Base-by-base conservation (phyloP, 1,139 yeast species). In the Suhomyces guaymorum region DNA sequence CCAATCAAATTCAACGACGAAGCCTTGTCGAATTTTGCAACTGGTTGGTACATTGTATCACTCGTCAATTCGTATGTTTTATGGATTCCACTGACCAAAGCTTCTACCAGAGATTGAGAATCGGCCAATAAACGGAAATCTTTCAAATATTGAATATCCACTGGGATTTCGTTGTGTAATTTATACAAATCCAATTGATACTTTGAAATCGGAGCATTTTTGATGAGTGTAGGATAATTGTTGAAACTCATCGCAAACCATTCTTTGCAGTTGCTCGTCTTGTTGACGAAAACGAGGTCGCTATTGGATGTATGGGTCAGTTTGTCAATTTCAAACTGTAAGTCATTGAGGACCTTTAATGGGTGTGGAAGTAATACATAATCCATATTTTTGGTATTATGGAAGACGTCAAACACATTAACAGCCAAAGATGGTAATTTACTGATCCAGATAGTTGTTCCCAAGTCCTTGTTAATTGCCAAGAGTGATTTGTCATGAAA, bases 221-320 rank as follows among this genome's bases (percentile, higher is more conserved):
- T 79, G 14, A 90, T 89, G 33, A 89, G 59, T 0, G 94, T 80
- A 0, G 97, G 96, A 52, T 82, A 90, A 48, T 80, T 73, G 17
- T 60, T 57, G 45, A 81, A 85, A 19, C 95, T 84, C 75, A 90
- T 72, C 8, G 96, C 97, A 63, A 76, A 87, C 96, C 96, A 89
- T 32, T 86, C 82, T 21, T 57, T 47, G 4, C 80, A 79, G 35
- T 71, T 71, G 9, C 72, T 65, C 0, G 92, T 82, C 43, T 73
- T 69, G 43, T 83, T 87, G 15, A 89, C 66, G 53, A 78, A 88
- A 2, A 89, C 70, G 34, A 66, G 49, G 41, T 68, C 67, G 25
- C 49, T 46, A 69, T 75, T 46, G 15, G 54, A 41, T 4, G 51
- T 38, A 11, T 42, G 33, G 4, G 43, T 33, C 5, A 48, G 41